Evolutionary conservation across 2,329 filamentous ascomycete species (phyloP), one percentile per base, ranked within the genome.

Genomic region (Fusarium odoratissimum): DNA sequence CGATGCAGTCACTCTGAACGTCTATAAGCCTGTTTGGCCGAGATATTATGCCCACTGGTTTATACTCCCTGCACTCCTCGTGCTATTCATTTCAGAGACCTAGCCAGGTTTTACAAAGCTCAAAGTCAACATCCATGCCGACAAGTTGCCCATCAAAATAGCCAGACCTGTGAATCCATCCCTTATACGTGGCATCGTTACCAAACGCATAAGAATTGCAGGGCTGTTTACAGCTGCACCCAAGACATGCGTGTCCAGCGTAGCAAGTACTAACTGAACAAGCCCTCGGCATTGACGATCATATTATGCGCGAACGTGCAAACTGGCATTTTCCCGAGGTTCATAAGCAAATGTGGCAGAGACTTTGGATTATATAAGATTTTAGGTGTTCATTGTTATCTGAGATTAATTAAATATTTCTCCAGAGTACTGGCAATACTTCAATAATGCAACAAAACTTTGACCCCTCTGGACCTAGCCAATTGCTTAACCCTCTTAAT

Each of bases 261-360:
- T 7, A 11, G 10, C 4, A 5, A 30, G 13, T 16, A 46, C 25
- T 46, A 13, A n/a, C 6, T n/a, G 3, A 17, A 8, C 14, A 8
- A 3, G 9, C 14, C n/a, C 1, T 2, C 19, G 9, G 6, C 4
- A n/a, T 16, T 3, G 19, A n/a, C 1, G 0, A n/a, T n/a, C 8
- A 8, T 3, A 8, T 8, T 1, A 2, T 2, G 4, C 1, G 3
- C 9, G 2, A 3, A n/a, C 0, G 0, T 17, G 4, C 3, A 30
- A 16, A 3, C 3, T n/a, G 11, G 17, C 2, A 19, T 12, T 44
- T 25, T 19, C 7, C 5, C 16, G 23, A 25, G 3, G 12, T 44
- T 0, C 2, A 25, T 4, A 0, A 44, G 16, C 6, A 25, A 3
- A 30, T 1, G 19, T 8, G 13, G 6, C 12, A 30, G 25, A 21